phyloP scores from a whole-genome alignment of 495 filamentous ascomycete species.

The Talaromyces borbonicus region DNA sequence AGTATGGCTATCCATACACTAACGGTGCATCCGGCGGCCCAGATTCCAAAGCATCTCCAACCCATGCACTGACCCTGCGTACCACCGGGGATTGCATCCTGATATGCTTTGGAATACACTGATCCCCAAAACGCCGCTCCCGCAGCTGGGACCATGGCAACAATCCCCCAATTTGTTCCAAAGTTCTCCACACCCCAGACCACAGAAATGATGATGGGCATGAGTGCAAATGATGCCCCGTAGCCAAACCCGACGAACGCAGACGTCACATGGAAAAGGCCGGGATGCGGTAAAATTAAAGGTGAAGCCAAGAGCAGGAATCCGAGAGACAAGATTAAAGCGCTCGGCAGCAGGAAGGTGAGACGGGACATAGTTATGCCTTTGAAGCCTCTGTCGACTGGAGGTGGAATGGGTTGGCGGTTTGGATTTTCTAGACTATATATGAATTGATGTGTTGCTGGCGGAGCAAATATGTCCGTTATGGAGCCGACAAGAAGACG shows the following conservation, averaged over 20 bases:
- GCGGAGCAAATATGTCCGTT: conserved; percentile 79
- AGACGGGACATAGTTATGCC: conserved; percentile 63
- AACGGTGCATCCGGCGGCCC: conserved; percentile 59
- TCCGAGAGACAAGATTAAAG: conserved; percentile 65
- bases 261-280: conserved; percentile 72
- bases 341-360: conserved; percentile 64
- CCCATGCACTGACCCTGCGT: conserved; percentile 51
- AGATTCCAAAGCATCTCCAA: conserved; percentile 72
- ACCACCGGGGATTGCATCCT: conserved; percentile 39
- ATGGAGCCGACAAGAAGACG: conserved; percentile 77
- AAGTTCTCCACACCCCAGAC: conserved; percentile 99
- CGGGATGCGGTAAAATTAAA: conserved; percentile 50
- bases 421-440: conserved; percentile 23
- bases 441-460: conserved; percentile 30
- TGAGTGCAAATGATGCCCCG: conserved; percentile 79
- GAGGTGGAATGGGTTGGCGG: conserved; percentile 16
- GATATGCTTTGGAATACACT: conserved; percentile 73
- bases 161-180: conserved; percentile 94
- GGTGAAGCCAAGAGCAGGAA: conserved; percentile 67
- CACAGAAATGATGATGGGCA: conserved; percentile 82
- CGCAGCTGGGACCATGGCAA: conserved; percentile 78
- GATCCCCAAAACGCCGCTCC: conserved; percentile 81
- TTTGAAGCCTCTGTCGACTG: conserved; percentile 11
- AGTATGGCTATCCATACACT: conserved; percentile 69
- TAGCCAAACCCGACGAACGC: conserved; percentile 80